A percentile compares a stretch with the other conserved stretches of the same genome.
Evolutionary conservation across 2,329 filamentous ascomycete genomes (phyloP).

Genomic region (Keithomyces neogunnii): DNA sequence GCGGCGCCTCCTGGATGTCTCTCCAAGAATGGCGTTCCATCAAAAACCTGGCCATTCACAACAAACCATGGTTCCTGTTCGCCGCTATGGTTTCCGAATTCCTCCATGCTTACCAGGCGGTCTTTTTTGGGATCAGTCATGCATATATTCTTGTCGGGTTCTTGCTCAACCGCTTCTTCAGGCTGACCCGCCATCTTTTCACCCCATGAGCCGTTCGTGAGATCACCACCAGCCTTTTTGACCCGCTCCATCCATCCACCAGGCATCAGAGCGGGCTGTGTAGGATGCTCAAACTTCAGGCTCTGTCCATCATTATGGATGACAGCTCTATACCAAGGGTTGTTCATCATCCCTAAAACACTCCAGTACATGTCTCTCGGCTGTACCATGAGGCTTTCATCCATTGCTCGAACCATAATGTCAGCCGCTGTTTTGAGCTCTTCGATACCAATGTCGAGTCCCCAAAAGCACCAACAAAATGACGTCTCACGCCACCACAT

Average conservation of each 20-base stretch:
- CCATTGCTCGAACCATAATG: conserved; percentile 79
- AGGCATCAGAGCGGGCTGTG: conserved; percentile 65
- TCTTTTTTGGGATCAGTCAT: conserved; percentile 66
- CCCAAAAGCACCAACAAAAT: conserved; percentile 94
- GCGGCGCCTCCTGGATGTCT: conserved; percentile 79
- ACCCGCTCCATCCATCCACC: conserved; percentile 93
- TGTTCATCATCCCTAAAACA: conserved; percentile 96
- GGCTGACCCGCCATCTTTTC: conserved; percentile 53
- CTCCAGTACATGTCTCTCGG: conserved; percentile 96
- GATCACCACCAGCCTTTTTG: conserved; percentile 72
- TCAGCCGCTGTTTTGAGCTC: conserved; percentile 59
- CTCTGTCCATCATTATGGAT: conserved; percentile 56
- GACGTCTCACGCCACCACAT: conserved; percentile 72
- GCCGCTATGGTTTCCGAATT: conserved; percentile 59
- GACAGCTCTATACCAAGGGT: conserved; percentile 80
- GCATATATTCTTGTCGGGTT: conserved; percentile 56
- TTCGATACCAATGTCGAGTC: conserved; percentile 54
- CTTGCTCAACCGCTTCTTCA: conserved; percentile 32
- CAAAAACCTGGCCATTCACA: conserved; percentile 79
- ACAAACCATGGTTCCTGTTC: conserved; percentile 76
- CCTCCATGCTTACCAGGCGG: conserved; percentile 57
- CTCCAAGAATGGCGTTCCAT: conserved; percentile 72
- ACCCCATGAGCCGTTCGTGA: conserved; percentile 79
- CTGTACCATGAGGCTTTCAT: conserved; percentile 78
- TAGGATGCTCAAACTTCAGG: conserved; percentile 81